Base-by-base conservation (phyloP, 2,329 filamentous ascomycete genomes). In the Tympanopsis confertula region DNA sequence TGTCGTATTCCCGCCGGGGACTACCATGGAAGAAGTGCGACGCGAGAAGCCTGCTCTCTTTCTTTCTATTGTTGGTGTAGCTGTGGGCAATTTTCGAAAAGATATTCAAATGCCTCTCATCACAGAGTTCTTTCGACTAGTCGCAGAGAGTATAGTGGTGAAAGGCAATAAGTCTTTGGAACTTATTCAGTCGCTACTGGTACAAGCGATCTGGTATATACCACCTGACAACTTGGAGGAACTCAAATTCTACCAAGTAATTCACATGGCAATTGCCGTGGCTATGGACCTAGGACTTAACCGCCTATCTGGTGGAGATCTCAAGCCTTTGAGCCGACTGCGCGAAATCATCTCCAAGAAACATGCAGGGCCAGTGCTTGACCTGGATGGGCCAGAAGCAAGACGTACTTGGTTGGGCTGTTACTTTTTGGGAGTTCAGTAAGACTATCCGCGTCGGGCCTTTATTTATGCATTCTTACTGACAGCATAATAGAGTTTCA, bases 341-440 rank as follows among this genome's bases (percentile, higher is more conserved):
- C 10, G 30, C 13, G 20, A 33, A 20, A 5, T 20, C 32, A n/a
- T 15, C 30, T 19, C 24, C 36, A 35, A 20, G 37, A 37, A 19
- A 12, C 38, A 13, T 32, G 29, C 10, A 26, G 41, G 35, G 38
- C 42, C 42, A 20, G 37, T 44, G 15, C 47, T 47, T 2, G 46
- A 50, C 20, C 41, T 46, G 3, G 39, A 40, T 10, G 51, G 46
- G 20, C 43, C 56, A 19, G 56, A 59, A 30, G 49, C 49, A 26
- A 44, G 54, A 36, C 45, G 56, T 20, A 54, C 56, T 4, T 54
- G 54, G 15, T 39, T 58, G 7, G 47, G 47, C 2, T 53, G 48
- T 39, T 57, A 55, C 35, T 43, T 49, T 13, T 49, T 52, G 20
- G 42, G 41, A 19, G 40, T 39, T 18, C 42, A 44, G 44, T 44